These are phyloP conservation scores for Setaria italica DNA, from an alignment of 202 grass and related monocot genomes.

Conservation along the genomic window DNA sequence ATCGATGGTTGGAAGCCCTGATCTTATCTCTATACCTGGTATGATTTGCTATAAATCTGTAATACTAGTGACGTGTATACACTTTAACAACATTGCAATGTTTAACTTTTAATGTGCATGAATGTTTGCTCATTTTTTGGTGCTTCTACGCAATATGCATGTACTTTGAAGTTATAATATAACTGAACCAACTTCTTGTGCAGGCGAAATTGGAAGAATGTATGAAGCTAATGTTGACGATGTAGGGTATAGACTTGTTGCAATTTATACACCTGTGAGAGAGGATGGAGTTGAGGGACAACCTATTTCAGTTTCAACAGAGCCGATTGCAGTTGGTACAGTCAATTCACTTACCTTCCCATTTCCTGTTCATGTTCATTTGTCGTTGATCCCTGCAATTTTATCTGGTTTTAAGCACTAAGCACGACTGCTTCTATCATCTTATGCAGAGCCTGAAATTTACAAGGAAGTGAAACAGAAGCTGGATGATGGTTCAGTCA, in stretches of 20 bases:
- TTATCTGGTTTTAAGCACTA: conserved; percentile 14
- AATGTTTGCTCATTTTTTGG: not conserved
- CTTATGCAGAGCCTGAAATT: conserved; percentile 80
- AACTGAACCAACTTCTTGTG: conserved; percentile 34
- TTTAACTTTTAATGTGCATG: conserved; percentile 1
- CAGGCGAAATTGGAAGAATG: conserved; percentile 86
- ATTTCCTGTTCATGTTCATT: conserved; percentile 17
- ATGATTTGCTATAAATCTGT: conserved; percentile 25
- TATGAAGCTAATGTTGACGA: conserved; percentile 99
- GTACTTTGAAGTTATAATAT: conserved; percentile 19
- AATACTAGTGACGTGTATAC: not conserved
- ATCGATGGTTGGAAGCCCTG: conserved; percentile 95
- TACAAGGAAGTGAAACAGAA: conserved; percentile 94
- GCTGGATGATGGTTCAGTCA: conserved; percentile 80
- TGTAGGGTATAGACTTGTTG: conserved; percentile 93
- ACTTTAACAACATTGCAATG: not conserved
- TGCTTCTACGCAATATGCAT: conserved; percentile 25
- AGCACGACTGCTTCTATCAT: conserved; percentile 39
- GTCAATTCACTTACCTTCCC: conserved; percentile 33
- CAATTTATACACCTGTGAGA: conserved; percentile 91
- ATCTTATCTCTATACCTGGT: conserved; percentile 99
- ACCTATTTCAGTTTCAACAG: conserved; percentile 91
- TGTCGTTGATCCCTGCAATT: conserved; percentile 8
- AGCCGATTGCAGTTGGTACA: conserved; percentile 91
- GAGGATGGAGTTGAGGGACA: conserved; percentile 92